These are phyloP conservation scores for Rhizopus arrhizus DNA, from an alignment of 371 early-diverging fungal species.

Conservation along the genomic window DNA sequence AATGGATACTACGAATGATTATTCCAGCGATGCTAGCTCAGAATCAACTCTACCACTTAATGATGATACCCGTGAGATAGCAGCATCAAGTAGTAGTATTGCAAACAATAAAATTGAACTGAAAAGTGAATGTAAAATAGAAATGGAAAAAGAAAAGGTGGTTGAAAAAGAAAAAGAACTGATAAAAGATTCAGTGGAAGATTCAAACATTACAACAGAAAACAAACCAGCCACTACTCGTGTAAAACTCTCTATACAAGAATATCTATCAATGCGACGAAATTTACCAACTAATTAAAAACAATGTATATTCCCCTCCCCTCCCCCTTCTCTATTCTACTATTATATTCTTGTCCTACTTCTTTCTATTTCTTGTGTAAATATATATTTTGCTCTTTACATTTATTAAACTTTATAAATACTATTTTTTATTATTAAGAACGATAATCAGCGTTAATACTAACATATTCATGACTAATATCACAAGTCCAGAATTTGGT, in stretches of 20 bases:
- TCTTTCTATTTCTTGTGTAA: slow-evolving; percentile 2
- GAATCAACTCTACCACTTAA: slow-evolving; percentile 37
- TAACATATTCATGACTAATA: slow-evolving; percentile 90
- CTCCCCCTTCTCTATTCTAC: neutral
- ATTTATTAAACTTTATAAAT: neutral
- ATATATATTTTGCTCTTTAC: neutral
- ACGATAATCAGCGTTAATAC: slow-evolving; percentile 90
- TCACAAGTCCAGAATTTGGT: slow-evolving; percentile 95
- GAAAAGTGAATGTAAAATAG: neutral
- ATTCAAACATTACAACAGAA: neutral
- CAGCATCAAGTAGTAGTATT: neutral
- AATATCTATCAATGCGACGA: slow-evolving; percentile 36
- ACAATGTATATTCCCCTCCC: slow-evolving; percentile 4
- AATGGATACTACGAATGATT: slow-evolving; percentile 20
- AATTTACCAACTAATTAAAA: slow-evolving; percentile 24
- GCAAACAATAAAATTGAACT: neutral
- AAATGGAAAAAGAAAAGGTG: slow-evolving; percentile 3
- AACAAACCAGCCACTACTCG: slow-evolving; percentile 12
- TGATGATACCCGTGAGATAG: slow-evolving; percentile 22
- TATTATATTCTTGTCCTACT: slow-evolving; percentile 1
- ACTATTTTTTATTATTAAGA: slow-evolving; percentile 47
- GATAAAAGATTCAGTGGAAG: neutral
- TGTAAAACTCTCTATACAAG: slow-evolving; percentile 41
- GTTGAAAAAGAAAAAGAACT: neutral
- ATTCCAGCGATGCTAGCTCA: slow-evolving; percentile 35